Percentiles rank a stretch among this genome's conserved stretches.
These are phyloP conservation scores for Colletotrichum sp. DNA, from an alignment of 2,329 filamentous ascomycete genomes.

Conservation along the genomic window DNA sequence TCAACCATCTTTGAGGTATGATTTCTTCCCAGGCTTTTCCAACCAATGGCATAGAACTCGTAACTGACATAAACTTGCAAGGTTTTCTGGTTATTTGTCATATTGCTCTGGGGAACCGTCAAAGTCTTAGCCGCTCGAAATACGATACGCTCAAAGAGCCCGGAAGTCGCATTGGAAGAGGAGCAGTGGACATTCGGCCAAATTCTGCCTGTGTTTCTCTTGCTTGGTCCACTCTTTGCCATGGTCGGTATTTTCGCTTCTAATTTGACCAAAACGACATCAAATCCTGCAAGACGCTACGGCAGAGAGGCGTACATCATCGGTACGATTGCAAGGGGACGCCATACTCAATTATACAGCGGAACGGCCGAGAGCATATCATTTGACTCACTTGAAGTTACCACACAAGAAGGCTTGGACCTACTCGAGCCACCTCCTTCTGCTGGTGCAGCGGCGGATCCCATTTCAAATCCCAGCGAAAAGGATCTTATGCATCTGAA, in stretches of 20 bases:
- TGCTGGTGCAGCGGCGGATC: background rate
- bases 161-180: background rate
- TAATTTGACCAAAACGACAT: background rate
- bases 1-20: background rate
- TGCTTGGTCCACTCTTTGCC: background rate
- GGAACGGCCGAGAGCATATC: background rate
- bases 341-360: background rate
- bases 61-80: background rate
- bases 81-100: background rate
- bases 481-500: background rate
- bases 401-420: background rate
- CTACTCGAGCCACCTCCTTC: background rate
- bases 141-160: background rate
- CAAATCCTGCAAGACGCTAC: background rate
- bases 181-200: background rate
- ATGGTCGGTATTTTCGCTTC: background rate
- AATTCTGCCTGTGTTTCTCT: background rate
- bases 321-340: background rate
- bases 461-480: background rate
- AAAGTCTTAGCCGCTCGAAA: background rate
- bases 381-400: background rate
- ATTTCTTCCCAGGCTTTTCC: rapidly evolving
- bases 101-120: background rate
- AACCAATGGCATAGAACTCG: background rate
- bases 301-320: background rate